Conservation (phyloP, 2,329 filamentous ascomycete genomes). For the Botryosphaeria dothidea region DNA sequence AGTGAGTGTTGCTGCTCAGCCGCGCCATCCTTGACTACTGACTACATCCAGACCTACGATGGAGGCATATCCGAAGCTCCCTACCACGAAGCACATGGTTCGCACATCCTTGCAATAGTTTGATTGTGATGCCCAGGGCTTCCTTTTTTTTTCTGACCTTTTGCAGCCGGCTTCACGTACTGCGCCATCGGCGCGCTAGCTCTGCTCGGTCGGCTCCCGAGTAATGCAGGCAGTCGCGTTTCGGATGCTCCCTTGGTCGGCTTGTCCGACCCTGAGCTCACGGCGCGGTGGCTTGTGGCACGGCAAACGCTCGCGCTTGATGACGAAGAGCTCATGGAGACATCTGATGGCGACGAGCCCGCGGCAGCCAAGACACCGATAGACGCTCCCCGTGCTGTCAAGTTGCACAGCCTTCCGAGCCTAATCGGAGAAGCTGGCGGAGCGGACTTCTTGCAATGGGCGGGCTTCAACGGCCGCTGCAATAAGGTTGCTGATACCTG, state of each 20-base stretch:
- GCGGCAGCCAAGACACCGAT: conserved; percentile 42
- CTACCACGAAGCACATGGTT: conserved; percentile 81
- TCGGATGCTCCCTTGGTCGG: conserved; percentile 23
- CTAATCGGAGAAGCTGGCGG: neutral
- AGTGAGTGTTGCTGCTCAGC: conserved; percentile 28
- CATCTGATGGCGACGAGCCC: conserved; percentile 38
- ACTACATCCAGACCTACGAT: conserved; percentile 64
- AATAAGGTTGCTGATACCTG: conserved; percentile 96
- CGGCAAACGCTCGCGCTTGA: conserved; percentile 48
- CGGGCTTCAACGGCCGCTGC: conserved; percentile 85
- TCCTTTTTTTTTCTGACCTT: neutral
- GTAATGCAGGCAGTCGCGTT: conserved; percentile 24
- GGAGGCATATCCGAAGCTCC: conserved; percentile 79
- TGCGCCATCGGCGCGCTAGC: conserved; percentile 79
- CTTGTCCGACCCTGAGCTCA: conserved; percentile 40
- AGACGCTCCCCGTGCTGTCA: conserved; percentile 41
- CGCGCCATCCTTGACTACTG: conserved; percentile 28
- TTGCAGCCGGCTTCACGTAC: conserved; percentile 81
- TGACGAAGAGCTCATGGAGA: conserved; percentile 44
- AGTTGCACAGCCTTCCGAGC: conserved; percentile 31
- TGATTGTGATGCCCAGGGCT: neutral
- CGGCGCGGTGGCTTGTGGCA: conserved; percentile 48
- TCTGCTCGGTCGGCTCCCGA: conserved; percentile 66
- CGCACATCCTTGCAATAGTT: conserved; percentile 4
- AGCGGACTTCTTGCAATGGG: conserved; percentile 47